phyloP scores from a whole-genome alignment of 495 filamentous ascomycete species.

The Chaetomium fimeti region DNA sequence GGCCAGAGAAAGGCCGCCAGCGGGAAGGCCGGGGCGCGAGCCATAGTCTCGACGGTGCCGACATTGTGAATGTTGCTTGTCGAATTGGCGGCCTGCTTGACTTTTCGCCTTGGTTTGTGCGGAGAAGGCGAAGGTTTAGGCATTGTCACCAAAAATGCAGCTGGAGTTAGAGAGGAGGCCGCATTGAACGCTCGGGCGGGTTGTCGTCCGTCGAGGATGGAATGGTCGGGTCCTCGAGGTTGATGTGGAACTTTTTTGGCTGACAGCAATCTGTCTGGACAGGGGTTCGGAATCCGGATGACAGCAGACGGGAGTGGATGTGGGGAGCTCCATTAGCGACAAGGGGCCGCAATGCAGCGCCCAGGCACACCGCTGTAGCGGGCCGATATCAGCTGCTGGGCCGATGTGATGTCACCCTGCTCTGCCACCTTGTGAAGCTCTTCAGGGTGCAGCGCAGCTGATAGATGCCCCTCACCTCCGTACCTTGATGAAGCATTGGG shows the following conservation, averaged over 20 bases:
- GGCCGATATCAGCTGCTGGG: neutral
- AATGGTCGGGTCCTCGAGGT: too few species aligned
- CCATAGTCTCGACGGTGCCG: constrained; percentile 34
- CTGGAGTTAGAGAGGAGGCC: constrained; percentile 14
- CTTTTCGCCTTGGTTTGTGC: constrained; percentile 53
- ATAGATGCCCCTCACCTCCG: neutral
- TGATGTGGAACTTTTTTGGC: constrained; percentile 10
- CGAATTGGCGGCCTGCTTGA: constrained; percentile 40
- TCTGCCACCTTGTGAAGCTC: too few species aligned
- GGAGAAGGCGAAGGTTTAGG: constrained; percentile 43
- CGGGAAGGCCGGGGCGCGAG: constrained; percentile 64
- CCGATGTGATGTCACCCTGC: constrained; percentile 9
- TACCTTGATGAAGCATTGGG: neutral
- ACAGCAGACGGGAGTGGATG: neutral
- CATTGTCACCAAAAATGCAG: constrained; percentile 43
- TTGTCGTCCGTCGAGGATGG: neutral
- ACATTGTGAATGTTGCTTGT: constrained; percentile 25
- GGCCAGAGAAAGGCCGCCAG: constrained; percentile 91
- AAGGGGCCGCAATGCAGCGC: neutral
- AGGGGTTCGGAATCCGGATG: constrained; percentile 7
- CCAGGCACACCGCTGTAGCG: neutral
- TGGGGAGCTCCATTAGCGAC: constrained; percentile 10
- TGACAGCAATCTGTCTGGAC: constrained; percentile 26
- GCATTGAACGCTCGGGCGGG: constrained; percentile 26
- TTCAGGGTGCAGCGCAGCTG: neutral